A percentile compares a stretch with the other conserved stretches of the same genome.
Conservation (phyloP, 106 monocot genomes). For the Phalaenopsis equestris region DNA sequence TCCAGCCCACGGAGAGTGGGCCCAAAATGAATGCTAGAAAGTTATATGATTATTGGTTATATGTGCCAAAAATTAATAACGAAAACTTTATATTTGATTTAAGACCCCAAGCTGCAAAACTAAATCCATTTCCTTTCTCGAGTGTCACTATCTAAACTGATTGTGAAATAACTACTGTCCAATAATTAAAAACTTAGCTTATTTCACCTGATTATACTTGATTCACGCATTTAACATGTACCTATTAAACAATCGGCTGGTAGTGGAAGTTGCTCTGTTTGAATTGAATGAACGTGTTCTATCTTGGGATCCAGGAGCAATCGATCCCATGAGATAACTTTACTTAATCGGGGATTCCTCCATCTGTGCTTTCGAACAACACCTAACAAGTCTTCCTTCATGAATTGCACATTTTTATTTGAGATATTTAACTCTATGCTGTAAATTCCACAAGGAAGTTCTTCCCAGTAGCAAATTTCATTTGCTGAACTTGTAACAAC, state of each 20-base stretch:
- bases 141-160: background rate
- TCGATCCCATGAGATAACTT: conserved; percentile 76
- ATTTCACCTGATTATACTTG: background rate
- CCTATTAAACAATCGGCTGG: background rate
- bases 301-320: conserved; percentile 30
- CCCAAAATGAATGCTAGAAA: background rate
- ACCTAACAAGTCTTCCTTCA: conserved; percentile 23
- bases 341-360: conserved; percentile 39
- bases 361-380: conserved; percentile 61
- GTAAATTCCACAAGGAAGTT: conserved; percentile 84
- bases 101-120: background rate
- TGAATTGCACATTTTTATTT: conserved; percentile 2
- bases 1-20: background rate
- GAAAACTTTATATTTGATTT: background rate
- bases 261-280: conserved; percentile 1
- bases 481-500: conserved; percentile 8
- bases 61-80: background rate
- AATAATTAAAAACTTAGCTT: background rate
- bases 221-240: conserved; percentile 1
- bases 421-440: conserved; percentile 43
- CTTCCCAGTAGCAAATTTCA: conserved; percentile 54
- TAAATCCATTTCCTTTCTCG: background rate
- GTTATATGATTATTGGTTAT: background rate
- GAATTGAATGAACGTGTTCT: conserved; percentile 4
- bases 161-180: background rate